Evolutionary conservation across 768 basidiomycete species (phyloP).

Genomic region (Agaricus subrufescens): DNA sequence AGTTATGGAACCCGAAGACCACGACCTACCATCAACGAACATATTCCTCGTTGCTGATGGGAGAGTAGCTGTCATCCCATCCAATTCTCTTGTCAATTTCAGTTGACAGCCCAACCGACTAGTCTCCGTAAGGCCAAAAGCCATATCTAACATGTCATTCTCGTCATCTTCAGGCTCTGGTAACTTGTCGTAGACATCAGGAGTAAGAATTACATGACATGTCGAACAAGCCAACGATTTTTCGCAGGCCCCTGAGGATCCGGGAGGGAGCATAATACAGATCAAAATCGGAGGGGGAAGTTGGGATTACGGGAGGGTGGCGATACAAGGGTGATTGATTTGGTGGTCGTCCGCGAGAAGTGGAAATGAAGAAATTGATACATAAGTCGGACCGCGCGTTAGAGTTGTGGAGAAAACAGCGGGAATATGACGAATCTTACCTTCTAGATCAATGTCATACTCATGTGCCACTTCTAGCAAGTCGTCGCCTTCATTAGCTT

Average conservation of each 20-base stretch:
- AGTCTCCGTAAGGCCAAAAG: constrained; percentile 94
- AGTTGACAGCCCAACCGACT: constrained; percentile 80
- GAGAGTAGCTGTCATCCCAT: constrained; percentile 80
- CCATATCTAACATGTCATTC: constrained; percentile 98
- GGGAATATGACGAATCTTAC: constrained; percentile 33
- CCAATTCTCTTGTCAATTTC: constrained; percentile 70
- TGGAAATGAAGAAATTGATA: not conserved
- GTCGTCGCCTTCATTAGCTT: constrained; percentile 94
- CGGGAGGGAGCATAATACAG: not conserved
- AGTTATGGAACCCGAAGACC: not conserved
- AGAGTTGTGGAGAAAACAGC: not conserved
- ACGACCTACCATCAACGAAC: constrained; percentile 83
- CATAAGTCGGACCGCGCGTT: not conserved
- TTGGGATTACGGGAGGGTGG: not conserved
- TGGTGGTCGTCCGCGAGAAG: not conserved
- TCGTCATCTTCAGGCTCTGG: constrained; percentile 97
- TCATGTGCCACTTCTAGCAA: constrained; percentile 89
- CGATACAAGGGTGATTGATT: not conserved
- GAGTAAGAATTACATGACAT: constrained; percentile 86
- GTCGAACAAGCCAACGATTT: constrained; percentile 96
- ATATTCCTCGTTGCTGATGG: constrained; percentile 95
- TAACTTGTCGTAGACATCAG: constrained; percentile 78
- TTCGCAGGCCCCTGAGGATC: constrained; percentile 82
- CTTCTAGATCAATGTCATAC: constrained; percentile 94
- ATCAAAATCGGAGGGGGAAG: not conserved